Conservation (phyloP, 148 eudicot species). For the Mesembryanthemum crystallinum region DNA sequence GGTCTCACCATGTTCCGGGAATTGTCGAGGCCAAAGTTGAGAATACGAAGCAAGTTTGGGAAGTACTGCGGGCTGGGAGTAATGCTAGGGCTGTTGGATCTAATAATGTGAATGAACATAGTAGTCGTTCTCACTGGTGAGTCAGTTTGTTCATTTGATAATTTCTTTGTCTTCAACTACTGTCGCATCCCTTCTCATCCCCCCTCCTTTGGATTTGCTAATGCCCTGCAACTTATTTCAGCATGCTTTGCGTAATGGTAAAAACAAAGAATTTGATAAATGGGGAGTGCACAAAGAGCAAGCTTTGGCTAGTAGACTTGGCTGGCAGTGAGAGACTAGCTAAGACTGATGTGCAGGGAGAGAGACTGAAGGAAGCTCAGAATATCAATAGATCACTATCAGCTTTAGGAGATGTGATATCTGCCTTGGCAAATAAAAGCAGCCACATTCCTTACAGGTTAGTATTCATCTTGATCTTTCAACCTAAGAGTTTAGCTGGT, state of each 20-base stretch:
- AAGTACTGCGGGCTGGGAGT: conserved; percentile 79
- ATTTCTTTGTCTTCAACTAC: neutral
- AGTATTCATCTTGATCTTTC: neutral
- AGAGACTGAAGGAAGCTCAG: conserved; percentile 92
- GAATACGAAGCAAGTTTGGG: conserved; percentile 73
- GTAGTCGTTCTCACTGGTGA: conserved; percentile 97
- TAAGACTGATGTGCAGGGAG: conserved; percentile 89
- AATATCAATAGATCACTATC: conserved; percentile 86
- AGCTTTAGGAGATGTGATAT: conserved; percentile 92
- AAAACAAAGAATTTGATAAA: conserved; percentile 73
- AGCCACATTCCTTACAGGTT: conserved; percentile 92
- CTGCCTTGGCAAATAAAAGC: conserved; percentile 86
- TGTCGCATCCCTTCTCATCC: neutral
- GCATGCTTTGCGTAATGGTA: conserved; percentile 82
- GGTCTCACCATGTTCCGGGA: conserved; percentile 83
- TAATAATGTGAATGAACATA: conserved; percentile 90
- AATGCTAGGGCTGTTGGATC: conserved; percentile 92
- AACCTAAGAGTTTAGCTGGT: neutral
- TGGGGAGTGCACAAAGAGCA: conserved; percentile 94
- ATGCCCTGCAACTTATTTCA: conserved; percentile 23
- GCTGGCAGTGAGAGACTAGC: conserved; percentile 98
- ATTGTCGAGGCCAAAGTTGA: conserved; percentile 82
- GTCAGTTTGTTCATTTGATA: conserved; percentile 4
- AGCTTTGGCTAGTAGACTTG: conserved; percentile 96
- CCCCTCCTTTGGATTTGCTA: neutral